Evolutionary conservation across 495 filamentous ascomycete species (phyloP).

Genomic region (Penicillium verhagenii): DNA sequence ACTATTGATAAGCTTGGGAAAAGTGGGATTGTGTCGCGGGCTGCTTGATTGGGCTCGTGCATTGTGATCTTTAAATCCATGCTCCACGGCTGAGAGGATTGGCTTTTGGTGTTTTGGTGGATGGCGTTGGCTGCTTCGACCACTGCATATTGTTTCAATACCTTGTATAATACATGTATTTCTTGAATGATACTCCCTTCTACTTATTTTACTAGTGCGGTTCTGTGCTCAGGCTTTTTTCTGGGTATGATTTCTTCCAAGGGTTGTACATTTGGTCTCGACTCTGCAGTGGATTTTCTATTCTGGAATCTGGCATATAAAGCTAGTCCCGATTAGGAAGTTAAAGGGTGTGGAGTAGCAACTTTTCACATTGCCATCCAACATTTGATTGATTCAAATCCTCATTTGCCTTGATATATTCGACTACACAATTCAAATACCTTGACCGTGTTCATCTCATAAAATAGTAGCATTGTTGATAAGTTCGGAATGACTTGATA

Average conservation of each 20-base stretch:
- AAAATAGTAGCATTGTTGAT: background rate
- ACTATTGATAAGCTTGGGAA: constrained; percentile 54
- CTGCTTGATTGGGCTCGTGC: constrained; percentile 10
- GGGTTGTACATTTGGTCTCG: too few species aligned
- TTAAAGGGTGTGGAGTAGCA: background rate
- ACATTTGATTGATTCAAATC: too few species aligned
- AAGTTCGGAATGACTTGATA: background rate
- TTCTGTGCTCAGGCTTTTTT: too few species aligned
- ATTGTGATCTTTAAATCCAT: background rate
- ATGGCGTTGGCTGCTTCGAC: background rate
- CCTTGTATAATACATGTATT: background rate
- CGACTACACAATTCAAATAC: too few species aligned
- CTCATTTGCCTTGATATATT: too few species aligned
- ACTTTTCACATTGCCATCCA: background rate
- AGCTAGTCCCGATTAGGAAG: background rate
- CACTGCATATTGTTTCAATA: background rate
- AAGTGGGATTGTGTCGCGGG: constrained; percentile 48
- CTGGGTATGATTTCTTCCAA: too few species aligned
- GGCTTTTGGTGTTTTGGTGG: background rate
- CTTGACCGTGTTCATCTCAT: too few species aligned
- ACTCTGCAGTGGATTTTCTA: too few species aligned
- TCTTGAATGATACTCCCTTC: constrained; percentile 1
- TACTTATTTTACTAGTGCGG: background rate
- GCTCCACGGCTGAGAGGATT: background rate
- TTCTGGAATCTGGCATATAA: background rate